Evolutionary conservation across 2,329 filamentous ascomycete genomes (phyloP).

Genomic region (Alternaria longipes): DNA sequence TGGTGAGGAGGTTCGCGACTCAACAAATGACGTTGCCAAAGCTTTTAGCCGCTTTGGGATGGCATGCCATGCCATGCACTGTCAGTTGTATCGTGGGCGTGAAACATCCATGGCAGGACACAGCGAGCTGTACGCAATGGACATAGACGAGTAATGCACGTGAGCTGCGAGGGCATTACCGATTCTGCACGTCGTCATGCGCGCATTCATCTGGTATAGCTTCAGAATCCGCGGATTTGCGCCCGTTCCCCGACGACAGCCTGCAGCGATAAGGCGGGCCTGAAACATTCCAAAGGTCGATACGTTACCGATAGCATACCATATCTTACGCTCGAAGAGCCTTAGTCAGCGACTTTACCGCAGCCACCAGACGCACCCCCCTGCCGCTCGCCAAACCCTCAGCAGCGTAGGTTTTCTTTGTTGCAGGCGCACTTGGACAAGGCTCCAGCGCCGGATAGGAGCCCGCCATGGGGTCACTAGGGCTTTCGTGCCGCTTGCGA

Average conservation of each 20-base stretch:
- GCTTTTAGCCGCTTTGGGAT: constrained; percentile 15
- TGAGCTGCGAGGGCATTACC: not conserved
- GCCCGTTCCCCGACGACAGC: constrained; percentile 1
- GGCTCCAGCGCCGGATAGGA: constrained; percentile 33
- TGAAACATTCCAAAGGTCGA: not conserved
- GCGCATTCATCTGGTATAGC: constrained; percentile 8
- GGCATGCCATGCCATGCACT: not conserved
- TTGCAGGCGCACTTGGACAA: constrained; percentile 22
- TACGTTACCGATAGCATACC: constrained; percentile 3
- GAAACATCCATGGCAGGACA: not conserved
- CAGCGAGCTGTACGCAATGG: not conserved
- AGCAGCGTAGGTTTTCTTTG: constrained; percentile 22
- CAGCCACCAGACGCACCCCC: constrained; percentile 16
- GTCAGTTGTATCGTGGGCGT: not conserved
- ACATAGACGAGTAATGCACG: not conserved
- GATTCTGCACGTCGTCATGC: constrained; percentile 7
- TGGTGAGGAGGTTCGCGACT: constrained; percentile 5
- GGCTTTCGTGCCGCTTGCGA: constrained; percentile 16
- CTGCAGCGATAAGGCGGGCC: not conserved
- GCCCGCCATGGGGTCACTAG: constrained; percentile 19
- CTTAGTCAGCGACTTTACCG: constrained; percentile 21
- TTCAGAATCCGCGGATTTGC: not conserved
- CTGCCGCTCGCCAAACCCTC: constrained; percentile 26
- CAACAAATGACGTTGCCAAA: constrained; percentile 25
- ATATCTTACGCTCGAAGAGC: not conserved